Evolutionary conservation across 2,329 filamentous ascomycete genomes (phyloP).

Genomic region (Neopestalotiopsis sp.): DNA sequence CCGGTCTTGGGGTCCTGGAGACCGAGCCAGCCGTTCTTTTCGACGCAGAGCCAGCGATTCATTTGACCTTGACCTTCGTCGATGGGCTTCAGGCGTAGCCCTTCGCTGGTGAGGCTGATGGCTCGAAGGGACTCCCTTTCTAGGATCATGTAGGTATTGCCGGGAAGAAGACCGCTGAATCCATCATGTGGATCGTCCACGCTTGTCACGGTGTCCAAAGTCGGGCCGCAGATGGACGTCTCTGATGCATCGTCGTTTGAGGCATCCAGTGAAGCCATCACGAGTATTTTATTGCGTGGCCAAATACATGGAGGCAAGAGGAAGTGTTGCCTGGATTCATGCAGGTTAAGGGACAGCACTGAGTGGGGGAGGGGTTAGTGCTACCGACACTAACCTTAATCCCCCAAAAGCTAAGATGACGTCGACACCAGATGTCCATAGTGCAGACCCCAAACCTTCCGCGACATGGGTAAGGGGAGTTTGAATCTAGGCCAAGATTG

Average conservation of each 20-base stretch:
- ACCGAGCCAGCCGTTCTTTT: conserved; percentile 2
- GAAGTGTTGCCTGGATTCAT: no score
- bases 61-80: not conserved
- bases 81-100: not conserved
- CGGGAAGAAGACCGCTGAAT: not conserved
- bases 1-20: conserved; percentile 8
- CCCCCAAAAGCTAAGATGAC: no score
- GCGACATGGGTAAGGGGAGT: no score
- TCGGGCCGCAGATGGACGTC: not conserved
- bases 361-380: no score
- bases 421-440: no score
- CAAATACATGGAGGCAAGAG: no score
- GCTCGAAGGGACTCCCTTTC: not conserved
- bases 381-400: no score
- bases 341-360: no score
- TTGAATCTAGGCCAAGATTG: no score
- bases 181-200: not conserved
- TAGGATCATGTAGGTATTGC: conserved; percentile 3
- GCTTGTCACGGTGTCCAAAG: not conserved
- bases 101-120: not conserved
- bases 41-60: conserved; percentile 9
- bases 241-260: conserved; percentile 1
- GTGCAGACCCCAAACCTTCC: no score
- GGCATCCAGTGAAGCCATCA: not conserved
- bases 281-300: no score